A percentile compares a stretch with the other conserved stretches of the same genome.
Evolutionary conservation across 352 stramenopile species (phyloP).

Genomic region (Globisporangium lucens): DNA sequence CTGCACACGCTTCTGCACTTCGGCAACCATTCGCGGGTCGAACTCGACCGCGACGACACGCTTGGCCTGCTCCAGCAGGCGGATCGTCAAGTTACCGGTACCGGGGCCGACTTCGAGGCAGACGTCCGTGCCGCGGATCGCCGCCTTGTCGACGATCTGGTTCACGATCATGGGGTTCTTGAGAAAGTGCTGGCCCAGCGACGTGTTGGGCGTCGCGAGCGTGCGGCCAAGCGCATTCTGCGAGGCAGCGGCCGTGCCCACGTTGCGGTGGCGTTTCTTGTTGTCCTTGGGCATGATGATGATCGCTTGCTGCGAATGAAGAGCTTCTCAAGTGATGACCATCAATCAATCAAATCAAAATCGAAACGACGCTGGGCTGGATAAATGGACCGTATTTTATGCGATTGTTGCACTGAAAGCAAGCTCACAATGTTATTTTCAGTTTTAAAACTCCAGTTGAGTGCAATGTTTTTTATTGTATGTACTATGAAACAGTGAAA

Average conservation of each 20-base stretch:
- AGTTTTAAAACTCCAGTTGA: neutral
- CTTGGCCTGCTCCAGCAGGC: conserved; percentile 97
- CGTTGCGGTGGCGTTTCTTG: conserved; percentile 82
- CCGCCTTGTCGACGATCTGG: conserved; percentile 96
- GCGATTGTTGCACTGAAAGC: neutral
- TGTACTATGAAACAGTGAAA: neutral
- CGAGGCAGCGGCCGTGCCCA: conserved; percentile 57
- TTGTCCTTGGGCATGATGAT: conserved; percentile 86
- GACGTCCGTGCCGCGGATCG: conserved; percentile 94
- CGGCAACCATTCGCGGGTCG: conserved; percentile 98
- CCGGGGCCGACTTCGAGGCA: conserved; percentile 97
- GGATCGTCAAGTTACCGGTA: conserved; percentile 99
- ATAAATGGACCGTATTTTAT: neutral
- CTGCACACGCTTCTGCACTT: conserved; percentile 98
- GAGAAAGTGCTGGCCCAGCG: conserved; percentile 98
- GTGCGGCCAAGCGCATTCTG: conserved; percentile 86
- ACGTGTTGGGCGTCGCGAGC: conserved; percentile 96
- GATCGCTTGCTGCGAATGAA: neutral
- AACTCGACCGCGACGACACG: conserved; percentile 98
- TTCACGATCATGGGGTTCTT: conserved; percentile 98
- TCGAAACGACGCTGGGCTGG: neutral
- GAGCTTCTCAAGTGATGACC: conserved; percentile 5
- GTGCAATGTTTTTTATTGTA: neutral
- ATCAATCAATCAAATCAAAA: conserved; percentile 1
- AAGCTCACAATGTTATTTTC: neutral